These are phyloP conservation scores for Hibiscus mutabilis DNA, from an alignment of 345 rosid genomes.

Conservation along the genomic window DNA sequence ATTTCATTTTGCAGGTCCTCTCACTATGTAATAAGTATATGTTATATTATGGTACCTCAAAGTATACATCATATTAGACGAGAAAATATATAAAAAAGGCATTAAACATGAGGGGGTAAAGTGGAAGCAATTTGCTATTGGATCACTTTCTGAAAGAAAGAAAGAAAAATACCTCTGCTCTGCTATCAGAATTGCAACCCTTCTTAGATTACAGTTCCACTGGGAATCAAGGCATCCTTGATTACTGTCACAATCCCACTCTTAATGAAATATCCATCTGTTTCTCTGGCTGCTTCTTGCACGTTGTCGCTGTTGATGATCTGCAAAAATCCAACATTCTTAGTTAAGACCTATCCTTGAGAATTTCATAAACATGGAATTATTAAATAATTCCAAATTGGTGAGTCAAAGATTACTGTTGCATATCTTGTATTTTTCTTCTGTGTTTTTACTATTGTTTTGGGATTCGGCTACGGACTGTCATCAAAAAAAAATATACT, in stretches of 20 bases:
- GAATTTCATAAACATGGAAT: not conserved
- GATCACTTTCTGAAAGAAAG: not conserved
- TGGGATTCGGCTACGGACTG: not conserved
- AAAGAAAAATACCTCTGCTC: not conserved
- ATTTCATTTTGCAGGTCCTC: constrained; percentile 1
- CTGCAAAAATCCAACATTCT: constrained; percentile 25
- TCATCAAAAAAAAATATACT: not conserved
- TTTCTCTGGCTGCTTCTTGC: constrained; percentile 94
- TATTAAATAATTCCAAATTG: not conserved
- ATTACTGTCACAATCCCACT: constrained; percentile 92
- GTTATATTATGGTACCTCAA: constrained; percentile 13
- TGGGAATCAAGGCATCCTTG: constrained; percentile 91
- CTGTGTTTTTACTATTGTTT: not conserved
- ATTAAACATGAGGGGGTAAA: not conserved
- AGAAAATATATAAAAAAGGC: too few species aligned
- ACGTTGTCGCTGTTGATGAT: constrained; percentile 74
- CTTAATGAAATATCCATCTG: constrained; percentile 95
- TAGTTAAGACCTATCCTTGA: not conserved
- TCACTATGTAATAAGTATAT: not conserved
- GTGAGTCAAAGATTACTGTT: not conserved
- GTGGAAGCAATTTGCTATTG: constrained; percentile 3
- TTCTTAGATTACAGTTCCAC: constrained; percentile 62
- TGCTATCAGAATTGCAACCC: not conserved
- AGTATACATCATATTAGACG: constrained; percentile 16
- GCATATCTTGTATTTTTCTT: not conserved